A percentile compares a stretch with the other conserved stretches of the same genome.
phyloP scores from a whole-genome alignment of 345 rosid species.

The Kernera saxatilis region DNA sequence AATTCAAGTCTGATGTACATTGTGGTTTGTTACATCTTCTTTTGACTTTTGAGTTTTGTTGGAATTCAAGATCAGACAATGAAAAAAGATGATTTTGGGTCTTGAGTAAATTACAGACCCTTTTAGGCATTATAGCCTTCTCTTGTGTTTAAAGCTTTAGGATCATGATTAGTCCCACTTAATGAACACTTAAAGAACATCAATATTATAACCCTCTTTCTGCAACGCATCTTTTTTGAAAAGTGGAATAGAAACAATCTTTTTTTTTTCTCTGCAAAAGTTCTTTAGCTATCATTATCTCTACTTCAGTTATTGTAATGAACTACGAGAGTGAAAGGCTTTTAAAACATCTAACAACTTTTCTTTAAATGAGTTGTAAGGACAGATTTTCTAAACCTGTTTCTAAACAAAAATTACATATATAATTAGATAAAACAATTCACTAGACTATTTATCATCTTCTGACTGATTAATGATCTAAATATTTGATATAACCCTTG shows the following conservation, averaged over 20 bases:
- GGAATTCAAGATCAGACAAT: neutral
- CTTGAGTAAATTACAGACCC: neutral
- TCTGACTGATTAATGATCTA: neutral
- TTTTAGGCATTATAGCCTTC: neutral
- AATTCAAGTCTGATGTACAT: constrained; percentile 14
- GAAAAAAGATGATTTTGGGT: constrained; percentile 15
- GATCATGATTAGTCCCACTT: constrained; percentile 23
- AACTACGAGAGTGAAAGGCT: constrained; percentile 18
- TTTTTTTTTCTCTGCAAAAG: constrained; percentile 21
- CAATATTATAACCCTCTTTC: neutral
- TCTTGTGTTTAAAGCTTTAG: neutral
- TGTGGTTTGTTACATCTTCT: constrained; percentile 10
- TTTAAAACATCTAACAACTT: constrained; percentile 1
- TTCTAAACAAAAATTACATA: neutral
- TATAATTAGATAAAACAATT: neutral
- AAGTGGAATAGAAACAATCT: neutral
- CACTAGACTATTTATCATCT: neutral
- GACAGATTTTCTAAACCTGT: neutral
- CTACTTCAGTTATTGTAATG: constrained; percentile 1
- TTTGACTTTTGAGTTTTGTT: constrained; percentile 15
- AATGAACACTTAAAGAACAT: constrained; percentile 3
- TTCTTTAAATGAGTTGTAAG: constrained; percentile 10
- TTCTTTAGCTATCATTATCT: constrained; percentile 25
- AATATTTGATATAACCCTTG: neutral
- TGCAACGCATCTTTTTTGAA: constrained; percentile 18